Evolutionary conservation across 2,329 filamentous ascomycete genomes (phyloP), one percentile per base, ranked within the genome.

Genomic region (Fusarium tanahbumbuense): DNA sequence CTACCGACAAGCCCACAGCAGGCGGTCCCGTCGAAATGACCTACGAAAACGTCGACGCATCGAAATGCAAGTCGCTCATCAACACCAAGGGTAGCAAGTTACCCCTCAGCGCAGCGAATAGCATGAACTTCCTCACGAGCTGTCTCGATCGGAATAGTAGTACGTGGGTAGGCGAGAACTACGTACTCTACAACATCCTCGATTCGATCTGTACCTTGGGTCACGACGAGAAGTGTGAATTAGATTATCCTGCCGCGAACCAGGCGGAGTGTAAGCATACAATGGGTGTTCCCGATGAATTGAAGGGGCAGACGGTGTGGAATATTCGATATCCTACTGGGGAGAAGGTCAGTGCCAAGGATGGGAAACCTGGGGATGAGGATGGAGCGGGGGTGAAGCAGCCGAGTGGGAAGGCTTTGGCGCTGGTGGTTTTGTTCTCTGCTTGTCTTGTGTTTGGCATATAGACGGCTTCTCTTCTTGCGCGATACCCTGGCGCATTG

Each of bases 71-170:
- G 15, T 73, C 77, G 50, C 80, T 89, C n/a, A 81, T 88, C 65
- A 70, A 82, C 41, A 84, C 84, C 12, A 72, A 80, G 28, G 77
- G 75, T 50, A 67, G 75, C 57, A 80, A 75, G 63, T 70, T 84
- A 22, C 81, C 83, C 0, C 78, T 84, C 58, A 81, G 82, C 73
- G 85, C 85, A 1, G 75, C 83, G 60, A 87, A 86, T 76, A 83
- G 82, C 79, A 86, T 86, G 81, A 85, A 87, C 73, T 87, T 81
- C 57, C 74, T 87, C n/a, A 77, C 77, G 13, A 81, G 77, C 67
- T 87, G 85, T 65, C 77, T 85, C 37, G 79, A 73, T 40, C 72
- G 77, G 32, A 66, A 77, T 6, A 69, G 75, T 58, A 83, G 42
- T 9, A 66, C 79, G 67, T 88, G 84, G 83, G 83, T 87, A 13